A percentile compares a stretch with the other conserved stretches of the same genome.
Evolutionary conservation across 495 filamentous ascomycete species (phyloP).

Genomic region (Pseudomonodictys pantanalensis): DNA sequence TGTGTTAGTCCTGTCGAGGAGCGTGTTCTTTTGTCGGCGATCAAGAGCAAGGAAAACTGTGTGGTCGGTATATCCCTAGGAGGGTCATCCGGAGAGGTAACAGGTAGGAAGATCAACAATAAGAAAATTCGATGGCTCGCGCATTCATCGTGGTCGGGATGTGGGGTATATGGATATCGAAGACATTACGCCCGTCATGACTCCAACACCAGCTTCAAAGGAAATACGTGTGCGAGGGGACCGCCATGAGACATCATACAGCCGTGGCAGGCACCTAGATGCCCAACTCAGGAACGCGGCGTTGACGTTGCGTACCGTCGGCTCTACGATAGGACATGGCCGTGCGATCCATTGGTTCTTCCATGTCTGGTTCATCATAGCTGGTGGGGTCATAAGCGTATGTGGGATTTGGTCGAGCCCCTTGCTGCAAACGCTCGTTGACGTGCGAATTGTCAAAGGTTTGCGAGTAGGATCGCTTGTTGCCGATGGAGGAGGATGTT

Average conservation of each 20-base stretch:
- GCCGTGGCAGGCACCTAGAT: not conserved
- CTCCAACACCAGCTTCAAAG: slow-evolving; percentile 14
- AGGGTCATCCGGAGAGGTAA: not conserved
- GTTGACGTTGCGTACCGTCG: slow-evolving; percentile 35
- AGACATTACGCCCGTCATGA: slow-evolving; percentile 8
- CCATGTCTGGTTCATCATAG: slow-evolving; percentile 32
- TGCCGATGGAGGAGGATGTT: slow-evolving; percentile 13
- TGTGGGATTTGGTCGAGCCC: slow-evolving; percentile 34
- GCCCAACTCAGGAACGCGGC: slow-evolving; percentile 28
- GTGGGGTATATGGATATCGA: slow-evolving; percentile 25
- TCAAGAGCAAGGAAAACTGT: slow-evolving; percentile 8
- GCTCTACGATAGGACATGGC: slow-evolving; percentile 38
- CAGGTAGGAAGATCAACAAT: not conserved
- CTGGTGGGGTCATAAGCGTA: slow-evolving; percentile 18
- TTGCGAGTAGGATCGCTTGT: slow-evolving; percentile 38
- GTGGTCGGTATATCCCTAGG: not conserved
- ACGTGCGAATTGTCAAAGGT: slow-evolving; percentile 38
- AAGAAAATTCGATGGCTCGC: not conserved
- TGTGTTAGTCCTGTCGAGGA: not conserved
- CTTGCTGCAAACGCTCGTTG: slow-evolving; percentile 36
- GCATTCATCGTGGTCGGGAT: slow-evolving; percentile 6
- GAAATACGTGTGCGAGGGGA: slow-evolving; percentile 17
- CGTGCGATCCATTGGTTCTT: slow-evolving; percentile 20
- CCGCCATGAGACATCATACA: slow-evolving; percentile 3
- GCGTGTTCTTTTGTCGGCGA: slow-evolving; percentile 13